A percentile compares a stretch with the other conserved stretches of the same genome.
These are phyloP conservation scores for Cladosporium sp. DNA, from an alignment of 2,329 filamentous ascomycete genomes.

Conservation along the genomic window DNA sequence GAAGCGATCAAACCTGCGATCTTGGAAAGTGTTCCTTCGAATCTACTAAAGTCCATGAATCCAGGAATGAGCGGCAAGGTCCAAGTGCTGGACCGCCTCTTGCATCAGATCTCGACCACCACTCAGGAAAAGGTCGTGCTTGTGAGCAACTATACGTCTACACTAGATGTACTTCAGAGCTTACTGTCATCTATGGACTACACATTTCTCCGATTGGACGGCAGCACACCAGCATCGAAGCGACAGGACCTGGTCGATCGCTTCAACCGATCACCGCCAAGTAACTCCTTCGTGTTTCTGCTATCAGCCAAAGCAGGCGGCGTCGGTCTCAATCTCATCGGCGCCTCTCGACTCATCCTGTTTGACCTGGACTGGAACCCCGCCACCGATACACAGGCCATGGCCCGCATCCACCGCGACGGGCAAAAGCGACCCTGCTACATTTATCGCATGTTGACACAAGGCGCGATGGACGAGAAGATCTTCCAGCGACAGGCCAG, in stretches of 20 bases:
- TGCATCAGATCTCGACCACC: slow-evolving; percentile 56
- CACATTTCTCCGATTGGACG: slow-evolving; percentile 64
- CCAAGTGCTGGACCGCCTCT: slow-evolving; percentile 61
- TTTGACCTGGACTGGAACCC: slow-evolving; percentile 77
- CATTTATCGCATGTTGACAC: slow-evolving; percentile 65
- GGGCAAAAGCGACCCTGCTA: slow-evolving; percentile 65
- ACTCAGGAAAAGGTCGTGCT: slow-evolving; percentile 69
- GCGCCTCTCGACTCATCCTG: slow-evolving; percentile 64
- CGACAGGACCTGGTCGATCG: slow-evolving; percentile 65
- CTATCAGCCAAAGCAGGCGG: slow-evolving; percentile 70
- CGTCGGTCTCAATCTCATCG: slow-evolving; percentile 65
- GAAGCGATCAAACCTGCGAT: slow-evolving; percentile 31
- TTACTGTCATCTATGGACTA: slow-evolving; percentile 59
- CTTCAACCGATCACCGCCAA: slow-evolving; percentile 59
- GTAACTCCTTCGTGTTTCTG: slow-evolving; percentile 63
- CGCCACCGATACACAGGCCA: slow-evolving; percentile 67
- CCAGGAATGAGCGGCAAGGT: slow-evolving; percentile 62
- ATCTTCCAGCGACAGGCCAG: slow-evolving; percentile 70
- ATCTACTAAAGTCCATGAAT: slow-evolving; percentile 47
- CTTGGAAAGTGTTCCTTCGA: slow-evolving; percentile 46
- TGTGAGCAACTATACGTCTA: slow-evolving; percentile 73
- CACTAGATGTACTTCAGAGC: slow-evolving; percentile 61
- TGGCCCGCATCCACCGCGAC: slow-evolving; percentile 70
- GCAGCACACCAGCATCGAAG: slow-evolving; percentile 59
- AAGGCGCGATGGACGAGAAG: slow-evolving; percentile 68